Conservation (phyloP, 2,329 filamentous ascomycete genomes). For the Penicillium oxalicum region DNA sequence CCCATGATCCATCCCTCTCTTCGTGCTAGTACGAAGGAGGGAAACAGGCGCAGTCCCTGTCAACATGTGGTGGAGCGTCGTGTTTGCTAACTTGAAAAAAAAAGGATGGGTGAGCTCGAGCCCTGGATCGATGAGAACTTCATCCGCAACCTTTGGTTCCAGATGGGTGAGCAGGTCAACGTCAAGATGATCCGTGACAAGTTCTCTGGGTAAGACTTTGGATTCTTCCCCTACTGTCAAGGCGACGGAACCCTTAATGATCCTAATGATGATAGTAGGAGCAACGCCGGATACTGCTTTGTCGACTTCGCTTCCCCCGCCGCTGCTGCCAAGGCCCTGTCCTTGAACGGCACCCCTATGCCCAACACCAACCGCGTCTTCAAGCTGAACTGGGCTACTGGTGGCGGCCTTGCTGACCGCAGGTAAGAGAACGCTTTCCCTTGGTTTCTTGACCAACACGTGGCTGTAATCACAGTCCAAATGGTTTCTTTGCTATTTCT, state of each 20-base stretch:
- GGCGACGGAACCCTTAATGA: conserved; percentile 14
- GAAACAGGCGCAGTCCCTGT: no score
- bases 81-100: not conserved
- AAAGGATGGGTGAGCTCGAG: conserved; percentile 97
- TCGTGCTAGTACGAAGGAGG: no score
- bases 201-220: conserved; percentile 74
- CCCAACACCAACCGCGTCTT: conserved; percentile 92
- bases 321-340: conserved; percentile 84
- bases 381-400: conserved; percentile 99
- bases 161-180: conserved; percentile 89
- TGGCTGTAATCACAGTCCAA: not conserved
- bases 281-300: conserved; percentile 97
- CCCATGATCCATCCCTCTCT: not conserved
- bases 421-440: conserved; percentile 50
- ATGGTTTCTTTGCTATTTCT: not conserved
- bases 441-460: not conserved
- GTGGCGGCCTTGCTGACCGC: conserved; percentile 89
- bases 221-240: not conserved
- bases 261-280: conserved; percentile 49
- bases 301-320: conserved; percentile 82
- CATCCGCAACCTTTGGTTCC: conserved; percentile 89
- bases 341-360: conserved; percentile 78
- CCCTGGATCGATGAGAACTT: conserved; percentile 99
- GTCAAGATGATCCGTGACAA: conserved; percentile 99
- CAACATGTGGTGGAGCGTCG: no score